phyloP scores from a whole-genome alignment of 2,329 filamentous ascomycete genomes.

The Penicillium sp. region DNA sequence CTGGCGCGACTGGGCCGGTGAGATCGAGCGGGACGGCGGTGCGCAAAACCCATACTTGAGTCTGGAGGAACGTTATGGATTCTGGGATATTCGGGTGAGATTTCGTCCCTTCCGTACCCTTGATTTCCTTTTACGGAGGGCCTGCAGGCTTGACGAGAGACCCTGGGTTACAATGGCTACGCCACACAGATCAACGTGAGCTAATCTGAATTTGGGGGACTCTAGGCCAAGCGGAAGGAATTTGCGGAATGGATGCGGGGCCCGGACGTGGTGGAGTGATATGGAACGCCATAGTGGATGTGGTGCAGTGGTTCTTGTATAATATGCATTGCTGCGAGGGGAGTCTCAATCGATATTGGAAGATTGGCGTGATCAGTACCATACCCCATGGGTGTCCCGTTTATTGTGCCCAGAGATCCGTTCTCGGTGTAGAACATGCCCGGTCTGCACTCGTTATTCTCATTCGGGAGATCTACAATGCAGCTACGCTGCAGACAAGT shows the following conservation, averaged over 20 bases:
- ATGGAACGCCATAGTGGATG: neutral
- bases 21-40: slow-evolving; percentile 66
- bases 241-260: slow-evolving; percentile 71
- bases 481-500: neutral
- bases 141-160: neutral
- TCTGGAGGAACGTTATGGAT: slow-evolving; percentile 77
- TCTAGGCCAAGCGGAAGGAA: slow-evolving; percentile 63
- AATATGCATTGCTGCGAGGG: slow-evolving; percentile 20
- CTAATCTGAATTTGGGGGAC: slow-evolving; percentile 11
- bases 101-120: neutral
- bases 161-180: neutral
- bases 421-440: neutral
- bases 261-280: slow-evolving; percentile 30
- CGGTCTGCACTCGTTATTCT: neutral
- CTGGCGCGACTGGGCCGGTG: slow-evolving; percentile 74
- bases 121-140: neutral
- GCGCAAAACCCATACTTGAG: slow-evolving; percentile 75
- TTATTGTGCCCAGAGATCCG: neutral
- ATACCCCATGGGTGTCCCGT: neutral
- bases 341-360: slow-evolving; percentile 7
- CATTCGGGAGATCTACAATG: neutral
- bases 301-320: slow-evolving; percentile 14
- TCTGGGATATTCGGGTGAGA: slow-evolving; percentile 79
- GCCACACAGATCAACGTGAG: neutral
- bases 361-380: neutral